Evolutionary conservation across 2,329 filamentous ascomycete genomes (phyloP), one percentile per base, ranked within the genome.

Genomic region (Lachnellula willkommii): DNA sequence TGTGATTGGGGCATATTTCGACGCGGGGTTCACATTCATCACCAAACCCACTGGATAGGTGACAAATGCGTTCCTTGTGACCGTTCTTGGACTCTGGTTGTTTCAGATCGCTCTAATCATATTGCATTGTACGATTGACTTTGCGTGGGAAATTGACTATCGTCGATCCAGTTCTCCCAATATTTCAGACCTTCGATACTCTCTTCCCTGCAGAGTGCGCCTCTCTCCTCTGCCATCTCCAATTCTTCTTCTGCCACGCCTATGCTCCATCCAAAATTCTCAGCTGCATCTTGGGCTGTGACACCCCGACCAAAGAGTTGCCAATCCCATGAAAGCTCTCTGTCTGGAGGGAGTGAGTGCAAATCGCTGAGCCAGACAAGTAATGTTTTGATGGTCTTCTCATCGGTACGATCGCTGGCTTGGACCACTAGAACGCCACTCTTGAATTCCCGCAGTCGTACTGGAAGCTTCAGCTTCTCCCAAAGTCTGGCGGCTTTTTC

Each of bases 361-460:
- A 94, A 73, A 62, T 89, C 85, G 55, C 82, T 78, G 58, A 97
- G 74, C 92, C 92, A 97, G 1, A 79, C 74, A 26, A 91, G 73
- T 6, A 99, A 72, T 59, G 88, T 81, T 56, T 81, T 83, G 66
- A 96, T 85, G 0, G 92, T 96, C 66, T 90, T 90, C 66, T 95
- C 90, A 69, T 99, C 94, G 1, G 88, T 96, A 59, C 90, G 84
- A 66, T 96, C 92, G 50, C 84, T 82, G 52, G 89, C 84, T 71
- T 97, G 94, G 14, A 96, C 93, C 0, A 96, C 94, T 65, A 96
- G 82, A n/a, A 97, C 83, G 0, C 94, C 94, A 65, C 89, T 95
- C 69, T 89, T 93, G 76, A 99, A 97, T 22, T 87, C 87, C 46
- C 94, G 83, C 28, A 97, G 75, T 20, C 93, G 85, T 9, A 99